phyloP scores from a whole-genome alignment of 345 rosid species.

The Sisymbrium irio region DNA sequence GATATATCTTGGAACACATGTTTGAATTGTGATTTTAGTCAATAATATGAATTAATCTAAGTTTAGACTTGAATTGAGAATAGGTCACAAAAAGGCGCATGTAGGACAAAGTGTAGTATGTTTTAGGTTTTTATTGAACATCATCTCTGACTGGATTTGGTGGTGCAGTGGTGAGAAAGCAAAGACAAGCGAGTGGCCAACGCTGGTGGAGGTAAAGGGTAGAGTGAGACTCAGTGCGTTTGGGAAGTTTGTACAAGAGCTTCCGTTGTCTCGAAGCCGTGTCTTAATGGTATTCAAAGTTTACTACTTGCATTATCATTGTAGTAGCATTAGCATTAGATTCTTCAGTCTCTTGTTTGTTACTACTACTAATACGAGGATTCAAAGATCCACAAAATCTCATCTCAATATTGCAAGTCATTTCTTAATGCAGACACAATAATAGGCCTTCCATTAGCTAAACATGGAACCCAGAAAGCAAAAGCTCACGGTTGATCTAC shows the following conservation, averaged over 20 bases:
- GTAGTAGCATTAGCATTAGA: conserved; percentile 16
- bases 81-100: no score
- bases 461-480: conserved; percentile 27
- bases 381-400: conserved; percentile 16
- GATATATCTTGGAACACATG: background rate
- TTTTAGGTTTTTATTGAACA: background rate
- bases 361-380: background rate
- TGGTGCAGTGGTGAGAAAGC: conserved; percentile 80
- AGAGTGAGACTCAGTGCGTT: conserved; percentile 90
- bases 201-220: conserved; percentile 77
- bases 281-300: conserved; percentile 82
- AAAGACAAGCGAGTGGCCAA: conserved; percentile 64
- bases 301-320: conserved; percentile 33
- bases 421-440: conserved; percentile 28
- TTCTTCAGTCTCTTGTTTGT: background rate
- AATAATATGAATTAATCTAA: background rate
- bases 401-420: conserved; percentile 31
- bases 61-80: background rate
- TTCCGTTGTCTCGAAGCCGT: conserved; percentile 90
- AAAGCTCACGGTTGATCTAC: conserved; percentile 18
- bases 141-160: conserved; percentile 16
- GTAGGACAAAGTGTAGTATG: background rate
- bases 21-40: background rate
- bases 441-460: conserved; percentile 7
- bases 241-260: conserved; percentile 91